Percentiles rank a stretch among this genome's conserved stretches.
Conservation (phyloP, 2,329 filamentous ascomycete genomes). For the Paraphaeosphaeria minitans region DNA sequence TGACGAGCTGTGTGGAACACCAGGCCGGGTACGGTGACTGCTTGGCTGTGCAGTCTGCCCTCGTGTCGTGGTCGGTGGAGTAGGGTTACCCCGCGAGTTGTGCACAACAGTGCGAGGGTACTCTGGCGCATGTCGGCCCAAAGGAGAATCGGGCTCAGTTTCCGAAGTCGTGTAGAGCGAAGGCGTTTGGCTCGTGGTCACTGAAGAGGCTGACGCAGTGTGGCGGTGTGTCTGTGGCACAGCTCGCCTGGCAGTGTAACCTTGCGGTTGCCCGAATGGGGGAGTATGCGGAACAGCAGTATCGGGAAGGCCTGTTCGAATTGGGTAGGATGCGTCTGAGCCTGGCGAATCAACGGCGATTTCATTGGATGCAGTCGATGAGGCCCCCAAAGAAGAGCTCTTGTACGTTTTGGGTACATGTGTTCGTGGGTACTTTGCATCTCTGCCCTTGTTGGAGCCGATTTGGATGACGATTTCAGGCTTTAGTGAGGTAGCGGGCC, state of each 20-base stretch:
- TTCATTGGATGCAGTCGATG: slow-evolving; percentile 30
- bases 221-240: slow-evolving; percentile 29
- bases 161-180: slow-evolving; percentile 38
- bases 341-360: slow-evolving; percentile 33
- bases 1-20: slow-evolving; percentile 22
- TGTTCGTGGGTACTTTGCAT: slow-evolving; percentile 28
- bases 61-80: slow-evolving; percentile 25
- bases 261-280: slow-evolving; percentile 21
- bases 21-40: slow-evolving; percentile 27
- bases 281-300: slow-evolving; percentile 25
- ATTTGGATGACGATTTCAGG: slow-evolving; percentile 38
- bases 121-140: slow-evolving; percentile 24
- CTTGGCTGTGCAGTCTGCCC: slow-evolving; percentile 19
- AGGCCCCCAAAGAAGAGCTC: slow-evolving; percentile 31
- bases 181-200: slow-evolving; percentile 31
- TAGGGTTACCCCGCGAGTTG: slow-evolving; percentile 25
- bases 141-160: slow-evolving; percentile 33
- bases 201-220: slow-evolving; percentile 37
- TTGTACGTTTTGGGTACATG: slow-evolving; percentile 28
- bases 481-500: slow-evolving; percentile 25
- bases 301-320: slow-evolving; percentile 42
- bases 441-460: slow-evolving; percentile 29
- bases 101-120: slow-evolving; percentile 36
- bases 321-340: slow-evolving; percentile 37
- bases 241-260: slow-evolving; percentile 27